Percentiles rank a stretch among this genome's conserved stretches.
phyloP scores from a whole-genome alignment of 2,329 filamentous ascomycete genomes.

The Lachnellula cervina region DNA sequence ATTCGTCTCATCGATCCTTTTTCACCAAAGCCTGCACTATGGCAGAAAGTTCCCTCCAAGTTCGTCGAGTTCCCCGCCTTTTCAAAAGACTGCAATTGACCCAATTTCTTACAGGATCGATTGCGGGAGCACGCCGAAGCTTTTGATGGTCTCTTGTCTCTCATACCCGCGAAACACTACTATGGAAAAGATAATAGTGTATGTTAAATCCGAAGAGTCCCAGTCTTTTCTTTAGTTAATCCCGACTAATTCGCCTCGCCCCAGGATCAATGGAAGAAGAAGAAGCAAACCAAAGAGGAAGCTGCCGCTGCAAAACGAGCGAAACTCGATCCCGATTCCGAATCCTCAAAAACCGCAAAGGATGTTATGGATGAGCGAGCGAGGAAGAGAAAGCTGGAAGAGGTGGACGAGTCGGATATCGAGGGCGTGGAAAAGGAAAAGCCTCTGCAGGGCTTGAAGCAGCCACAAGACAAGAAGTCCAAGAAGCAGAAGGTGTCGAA shows the following conservation, averaged over 20 bases:
- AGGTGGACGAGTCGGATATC: constrained; percentile 49
- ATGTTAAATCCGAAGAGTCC: constrained; percentile 33
- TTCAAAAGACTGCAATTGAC: constrained; percentile 8
- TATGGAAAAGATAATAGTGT: constrained; percentile 66
- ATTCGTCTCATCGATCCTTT: background rate
- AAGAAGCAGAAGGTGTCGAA: constrained; percentile 51
- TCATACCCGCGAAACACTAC: constrained; percentile 69
- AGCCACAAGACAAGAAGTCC: constrained; percentile 36
- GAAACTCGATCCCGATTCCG: constrained; percentile 87
- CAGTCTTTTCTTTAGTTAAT: background rate
- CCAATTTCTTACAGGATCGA: constrained; percentile 39
- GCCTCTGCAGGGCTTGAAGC: constrained; percentile 60
- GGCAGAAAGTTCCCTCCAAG: constrained; percentile 32
- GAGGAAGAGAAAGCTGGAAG: constrained; percentile 76
- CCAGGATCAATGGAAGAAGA: constrained; percentile 89
- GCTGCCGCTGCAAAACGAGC: constrained; percentile 76
- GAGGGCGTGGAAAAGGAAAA: constrained; percentile 54
- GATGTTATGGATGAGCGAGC: constrained; percentile 83
- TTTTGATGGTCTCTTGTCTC: constrained; percentile 54
- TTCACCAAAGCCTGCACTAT: constrained; percentile 14
- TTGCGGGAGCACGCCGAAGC: constrained; percentile 41
- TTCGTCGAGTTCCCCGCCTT: constrained; percentile 25
- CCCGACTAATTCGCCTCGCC: constrained; percentile 16
- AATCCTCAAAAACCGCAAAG: constrained; percentile 84
- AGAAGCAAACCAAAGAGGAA: constrained; percentile 92